phyloP scores from a whole-genome alignment of 1,284 basidiomycete species.

The Bondarzewia mesenterica region DNA sequence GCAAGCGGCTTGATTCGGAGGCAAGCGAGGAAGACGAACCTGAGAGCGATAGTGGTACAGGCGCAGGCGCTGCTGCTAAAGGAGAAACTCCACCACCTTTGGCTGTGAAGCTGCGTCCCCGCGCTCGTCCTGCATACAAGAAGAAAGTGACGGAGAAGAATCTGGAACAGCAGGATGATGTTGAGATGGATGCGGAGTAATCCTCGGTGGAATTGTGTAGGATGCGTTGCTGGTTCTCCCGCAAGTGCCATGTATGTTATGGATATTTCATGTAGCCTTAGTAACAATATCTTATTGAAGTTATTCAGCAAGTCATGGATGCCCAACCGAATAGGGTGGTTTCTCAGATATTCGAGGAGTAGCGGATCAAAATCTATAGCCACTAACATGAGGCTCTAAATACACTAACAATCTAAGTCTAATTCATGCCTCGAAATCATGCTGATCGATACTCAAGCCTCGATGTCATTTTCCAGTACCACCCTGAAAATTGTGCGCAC shows the following conservation, averaged over 20 bases:
- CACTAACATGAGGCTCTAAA: background rate
- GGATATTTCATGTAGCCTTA: no score
- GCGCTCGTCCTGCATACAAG: constrained; percentile 23
- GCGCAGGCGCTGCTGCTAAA: constrained; percentile 5
- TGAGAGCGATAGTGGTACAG: constrained; percentile 14
- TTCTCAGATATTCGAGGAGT: no score
- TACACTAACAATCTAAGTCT: background rate
- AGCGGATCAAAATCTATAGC: no score
- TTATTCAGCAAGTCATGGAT: no score
- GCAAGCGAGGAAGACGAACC: constrained; percentile 20
- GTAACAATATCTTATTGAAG: no score
- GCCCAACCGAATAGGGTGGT: no score
- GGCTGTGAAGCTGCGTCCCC: constrained; percentile 26
- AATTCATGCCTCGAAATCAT: background rate
- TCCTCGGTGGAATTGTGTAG: background rate
- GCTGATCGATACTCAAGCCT: background rate
- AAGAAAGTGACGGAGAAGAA: background rate
- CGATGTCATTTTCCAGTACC: background rate
- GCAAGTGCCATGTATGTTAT: no score
- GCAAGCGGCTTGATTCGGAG: constrained; percentile 5
- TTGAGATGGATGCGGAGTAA: background rate
- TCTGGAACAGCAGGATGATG: background rate
- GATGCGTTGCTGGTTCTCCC: no score
- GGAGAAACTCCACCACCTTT: constrained; percentile 12
- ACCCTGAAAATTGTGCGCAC: background rate